Evolutionary conservation across 257 asterid genomes (phyloP), one percentile per base, ranked within the genome.

Genomic region (Rehmannia glutinosa): DNA sequence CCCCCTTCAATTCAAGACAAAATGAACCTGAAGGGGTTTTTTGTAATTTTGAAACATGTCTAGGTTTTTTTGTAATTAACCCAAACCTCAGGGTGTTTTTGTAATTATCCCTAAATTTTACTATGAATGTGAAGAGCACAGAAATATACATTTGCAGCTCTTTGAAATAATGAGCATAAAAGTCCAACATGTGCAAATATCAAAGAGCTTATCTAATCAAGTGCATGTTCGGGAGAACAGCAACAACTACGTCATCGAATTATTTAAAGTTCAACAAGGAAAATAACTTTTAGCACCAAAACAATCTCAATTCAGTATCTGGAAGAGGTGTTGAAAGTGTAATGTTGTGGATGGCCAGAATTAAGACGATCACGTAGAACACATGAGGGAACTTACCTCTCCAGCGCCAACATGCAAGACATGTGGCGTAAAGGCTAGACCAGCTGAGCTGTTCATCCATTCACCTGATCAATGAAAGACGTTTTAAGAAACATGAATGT

Each of bases 401-500:
- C 97, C 97, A 47, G 51, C 74, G 53, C 72, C 89, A 16, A 84
- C 69, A 6, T 84, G 89, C 68, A 94, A 70, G 69, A 94, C 84
- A 73, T 94, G 99, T 0, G 99, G 99, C 13, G 99, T 86, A 72
- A 94, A 94, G 35, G 99, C 99, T 19, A 85, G 78, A 60, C 99
- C 99, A 66, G 96, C 97, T 24, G 99, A 86, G 81, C 65, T 82
- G 75, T 91, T 94, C 99, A 94, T 94, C 99, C 99, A 94, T 56
- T 91, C 99, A 78, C 99, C 99, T 94, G 75, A 49, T 57, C 45
- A 53, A 51, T 52, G 2, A 57, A 66, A 71, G 33, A 41, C 39
- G 16, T 16, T 15, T 38, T 43, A 15, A 69, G 58, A 47, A 54
- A 47, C 66, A 20, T 45, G 2, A 58, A 52, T 8, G 27, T 61